Percentiles rank a stretch among this genome's conserved stretches.
Conservation (phyloP, 352 stramenopile species). For the Globisporangium ultimum region DNA sequence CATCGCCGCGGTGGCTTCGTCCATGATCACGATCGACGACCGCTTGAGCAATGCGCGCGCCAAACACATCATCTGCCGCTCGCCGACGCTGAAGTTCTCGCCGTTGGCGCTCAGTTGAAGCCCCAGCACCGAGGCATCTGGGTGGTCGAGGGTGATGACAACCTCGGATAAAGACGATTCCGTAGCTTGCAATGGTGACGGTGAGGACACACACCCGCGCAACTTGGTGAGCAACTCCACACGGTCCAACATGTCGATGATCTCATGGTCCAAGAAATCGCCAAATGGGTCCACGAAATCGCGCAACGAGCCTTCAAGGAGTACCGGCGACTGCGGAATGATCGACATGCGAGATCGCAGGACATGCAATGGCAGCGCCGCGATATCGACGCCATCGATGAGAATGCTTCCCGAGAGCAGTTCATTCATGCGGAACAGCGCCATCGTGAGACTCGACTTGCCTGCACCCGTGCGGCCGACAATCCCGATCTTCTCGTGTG, state of each 20-base stretch:
- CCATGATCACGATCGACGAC: slow-evolving; percentile 64
- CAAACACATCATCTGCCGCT: slow-evolving; percentile 28
- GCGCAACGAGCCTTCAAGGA: too few species aligned
- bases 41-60: slow-evolving; percentile 20
- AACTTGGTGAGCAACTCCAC: too few species aligned
- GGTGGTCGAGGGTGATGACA: too few species aligned
- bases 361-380: slow-evolving; percentile 56
- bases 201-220: too few species aligned
- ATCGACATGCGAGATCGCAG: slow-evolving; percentile 50
- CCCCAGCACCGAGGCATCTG: too few species aligned
- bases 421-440: slow-evolving; percentile 83
- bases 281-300: too few species aligned
- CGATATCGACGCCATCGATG: slow-evolving; percentile 72
- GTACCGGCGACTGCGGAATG: not conserved
- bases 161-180: too few species aligned
- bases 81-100: slow-evolving; percentile 20
- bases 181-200: too few species aligned
- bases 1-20: slow-evolving; percentile 65
- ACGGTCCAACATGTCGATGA: too few species aligned
- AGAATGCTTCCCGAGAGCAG: slow-evolving; percentile 18
- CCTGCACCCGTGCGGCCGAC: slow-evolving; percentile 36
- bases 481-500: slow-evolving; percentile 5
- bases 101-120: too few species aligned
- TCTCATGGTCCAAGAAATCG: too few species aligned
- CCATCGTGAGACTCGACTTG: slow-evolving; percentile 70